phyloP scores from a whole-genome alignment of 1,284 basidiomycete species.

The Ustanciosporium gigantosporum region DNA sequence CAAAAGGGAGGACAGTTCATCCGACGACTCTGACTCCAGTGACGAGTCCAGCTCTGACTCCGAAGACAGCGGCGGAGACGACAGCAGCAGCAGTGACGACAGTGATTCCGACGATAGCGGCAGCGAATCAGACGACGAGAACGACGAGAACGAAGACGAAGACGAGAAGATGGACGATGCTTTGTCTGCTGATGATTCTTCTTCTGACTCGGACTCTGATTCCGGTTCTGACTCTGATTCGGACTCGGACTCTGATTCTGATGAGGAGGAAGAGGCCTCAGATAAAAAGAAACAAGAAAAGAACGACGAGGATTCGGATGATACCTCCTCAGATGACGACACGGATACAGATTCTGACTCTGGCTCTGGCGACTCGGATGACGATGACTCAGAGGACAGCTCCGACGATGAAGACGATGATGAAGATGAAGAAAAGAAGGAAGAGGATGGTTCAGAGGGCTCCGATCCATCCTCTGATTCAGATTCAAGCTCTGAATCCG shows the following conservation, averaged over 20 bases:
- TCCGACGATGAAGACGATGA: slow-evolving; percentile 8
- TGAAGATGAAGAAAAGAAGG: slow-evolving; percentile 10
- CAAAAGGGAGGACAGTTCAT: neutral
- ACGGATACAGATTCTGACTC: slow-evolving; percentile 4
- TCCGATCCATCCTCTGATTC: slow-evolving; percentile 4
- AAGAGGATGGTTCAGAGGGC: slow-evolving; percentile 5
- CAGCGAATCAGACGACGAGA: slow-evolving; percentile 10
- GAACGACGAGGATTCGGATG: slow-evolving; percentile 12
- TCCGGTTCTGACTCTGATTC: neutral
- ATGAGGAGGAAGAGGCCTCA: neutral
- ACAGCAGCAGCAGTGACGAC: neutral
- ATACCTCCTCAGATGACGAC: neutral
- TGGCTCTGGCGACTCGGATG: neutral
- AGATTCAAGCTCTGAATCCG: slow-evolving; percentile 2
- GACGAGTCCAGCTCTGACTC: slow-evolving; percentile 4
- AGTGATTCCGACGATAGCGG: neutral
- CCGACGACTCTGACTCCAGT: slow-evolving; percentile 8
- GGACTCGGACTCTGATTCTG: neutral
- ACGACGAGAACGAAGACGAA: slow-evolving; percentile 8
- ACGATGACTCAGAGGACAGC: neutral
- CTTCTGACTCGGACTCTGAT: neutral
- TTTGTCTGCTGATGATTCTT: neutral
- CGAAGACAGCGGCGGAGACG: slow-evolving; percentile 4
- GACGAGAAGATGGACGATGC: neutral
- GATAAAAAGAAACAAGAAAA: slow-evolving; percentile 7